These are phyloP conservation scores for Cytospora chrysosperma DNA, from an alignment of 2,329 filamentous ascomycete genomes.

Conservation along the genomic window DNA sequence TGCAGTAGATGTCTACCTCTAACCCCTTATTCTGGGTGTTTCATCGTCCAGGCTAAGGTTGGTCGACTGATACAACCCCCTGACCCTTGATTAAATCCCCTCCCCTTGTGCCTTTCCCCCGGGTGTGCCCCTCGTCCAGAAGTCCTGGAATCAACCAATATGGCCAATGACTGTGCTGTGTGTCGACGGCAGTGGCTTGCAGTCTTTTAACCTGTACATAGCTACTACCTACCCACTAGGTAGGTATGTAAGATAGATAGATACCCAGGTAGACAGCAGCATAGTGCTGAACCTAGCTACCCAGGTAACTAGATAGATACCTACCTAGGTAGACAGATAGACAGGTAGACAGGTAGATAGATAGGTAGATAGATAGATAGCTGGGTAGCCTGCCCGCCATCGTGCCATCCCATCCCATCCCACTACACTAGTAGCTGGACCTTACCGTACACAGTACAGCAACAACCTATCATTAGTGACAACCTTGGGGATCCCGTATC, in stretches of 20 bases:
- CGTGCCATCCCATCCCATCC: background rate
- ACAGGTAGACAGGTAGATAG: no score
- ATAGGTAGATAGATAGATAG: no score
- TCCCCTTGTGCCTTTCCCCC: no score
- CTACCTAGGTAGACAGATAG: no score
- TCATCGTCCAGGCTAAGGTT: conserved; percentile 19
- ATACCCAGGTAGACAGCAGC: no score
- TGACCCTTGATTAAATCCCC: conserved; percentile 14
- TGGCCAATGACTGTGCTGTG: conserved; percentile 10
- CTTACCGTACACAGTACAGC: background rate
- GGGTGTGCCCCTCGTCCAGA: conserved; percentile 3
- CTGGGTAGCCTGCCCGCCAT: no score
- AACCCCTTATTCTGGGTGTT: conserved; percentile 18
- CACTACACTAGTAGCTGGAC: background rate
- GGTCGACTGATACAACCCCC: conserved; percentile 14
- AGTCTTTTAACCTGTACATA: no score
- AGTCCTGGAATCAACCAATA: conserved; percentile 17
- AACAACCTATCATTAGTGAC: background rate
- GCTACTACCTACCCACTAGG: no score
- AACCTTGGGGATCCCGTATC: background rate
- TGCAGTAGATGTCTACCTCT: background rate
- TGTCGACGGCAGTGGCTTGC: background rate
- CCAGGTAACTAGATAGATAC: no score
- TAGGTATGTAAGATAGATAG: no score
- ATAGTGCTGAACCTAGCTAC: no score